Evolutionary conservation across 177 flowering plant species (phyloP), one percentile per base, ranked within the genome.

Genomic region (Viscum album): DNA sequence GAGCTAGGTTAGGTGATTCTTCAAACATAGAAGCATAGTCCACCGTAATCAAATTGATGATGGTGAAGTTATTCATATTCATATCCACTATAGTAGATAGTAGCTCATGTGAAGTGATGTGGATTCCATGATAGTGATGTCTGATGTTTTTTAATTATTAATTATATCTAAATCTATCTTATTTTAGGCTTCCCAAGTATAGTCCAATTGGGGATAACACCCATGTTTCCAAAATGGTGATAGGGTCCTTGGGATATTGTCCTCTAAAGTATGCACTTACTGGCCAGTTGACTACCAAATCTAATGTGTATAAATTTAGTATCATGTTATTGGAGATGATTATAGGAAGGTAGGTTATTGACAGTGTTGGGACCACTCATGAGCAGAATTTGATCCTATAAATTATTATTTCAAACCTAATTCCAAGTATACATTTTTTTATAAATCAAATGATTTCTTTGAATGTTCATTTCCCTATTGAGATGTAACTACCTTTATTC

Each of bases 401-500:
- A 37, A 13, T 37, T 13, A 5, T 13, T 37, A 37, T 37, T 37
- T 37, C 13, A 13, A 37, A 37, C 41, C 13, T 37, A 37, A 37
- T 37, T 6, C 6, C 10, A 37, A 37, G 6, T 37, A 37, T 13
- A 6, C 13, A 5, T 37, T 37, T 13, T n/a, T 13, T 13, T 37
- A 5, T 37, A 37, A 37, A 37, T 37, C 41, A 13, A 5, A 37
- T 6, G 24, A 12, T 47, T 47, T 19, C 7, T 5, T 5, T 6
- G 24, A 47, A 54, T 54, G 60, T n/a, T 4, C 29, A 21, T 66
- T 47, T 56, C 52, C 17, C 13, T 52, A 17, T 34, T 54, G n/a
- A 79, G 73, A 72, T 88, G 97, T 96, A 93, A 79, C 81, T 83
- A 76, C 97, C 83, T 91, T 28, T 89, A 78, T n/a, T 70, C 94